Evolutionary conservation across 331 rosid genomes (phyloP), one percentile per base, ranked within the genome.

Genomic region (Quercus tomentella): DNA sequence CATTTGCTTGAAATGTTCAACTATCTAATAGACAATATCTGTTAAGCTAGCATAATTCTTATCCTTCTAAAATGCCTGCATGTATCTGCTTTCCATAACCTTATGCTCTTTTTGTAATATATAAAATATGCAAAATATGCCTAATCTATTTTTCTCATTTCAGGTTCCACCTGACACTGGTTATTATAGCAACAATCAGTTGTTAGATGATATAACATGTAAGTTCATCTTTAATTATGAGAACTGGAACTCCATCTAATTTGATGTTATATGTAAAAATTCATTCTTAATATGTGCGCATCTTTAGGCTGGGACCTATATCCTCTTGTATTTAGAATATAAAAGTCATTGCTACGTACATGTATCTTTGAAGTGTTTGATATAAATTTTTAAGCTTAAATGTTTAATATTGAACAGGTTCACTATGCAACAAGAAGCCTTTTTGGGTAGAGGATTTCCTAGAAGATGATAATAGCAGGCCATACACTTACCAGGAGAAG

Each of bases 171-270:
- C 65, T 91, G 6, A 92, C 96, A 67, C 81, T 92, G 82, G 91
- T 92, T 41, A 90, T 37, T 7, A 37, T 37, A 37, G 45, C 10
- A 37, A 7, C 43, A 37, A 37, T 37, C 3, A 37, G 3, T 88
- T 83, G 82, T 88, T 73, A 85, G 96, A 81, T 88, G 94, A 79
- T 91, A 92, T 96, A 86, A 91, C 90, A 92, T 92, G 97, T 91
- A 84, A 85, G 94, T 86, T 10, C 33, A 55, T 14, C 16, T 80
- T 79, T 28, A 11, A 18, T 7, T 25, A 5, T 66, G 20, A 30
- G 45, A 66, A 66, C 25, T 17, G 45, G 12, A 33, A 66, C 1
- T 30, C 17, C 25, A 66, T 66, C 4, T 31, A 1, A 30, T 33
- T 66, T 31, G 23, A 8, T 31, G 45, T 18, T 5, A 12, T 66